Conservation (phyloP, 441 rosid species). For the Breynia disticha region DNA sequence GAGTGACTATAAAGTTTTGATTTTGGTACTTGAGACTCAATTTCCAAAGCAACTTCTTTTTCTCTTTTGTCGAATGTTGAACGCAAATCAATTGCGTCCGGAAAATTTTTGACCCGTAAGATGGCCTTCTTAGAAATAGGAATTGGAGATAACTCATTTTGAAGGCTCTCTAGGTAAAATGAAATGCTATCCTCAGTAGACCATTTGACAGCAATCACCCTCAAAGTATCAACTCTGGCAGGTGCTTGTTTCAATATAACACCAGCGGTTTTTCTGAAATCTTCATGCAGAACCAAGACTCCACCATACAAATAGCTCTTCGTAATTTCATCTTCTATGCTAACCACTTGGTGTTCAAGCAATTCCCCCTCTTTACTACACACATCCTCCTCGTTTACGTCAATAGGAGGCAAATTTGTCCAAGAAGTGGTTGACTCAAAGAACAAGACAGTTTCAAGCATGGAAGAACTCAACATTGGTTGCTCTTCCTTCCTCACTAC, state of each 20-base stretch:
- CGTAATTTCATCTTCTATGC: conserved; percentile 81
- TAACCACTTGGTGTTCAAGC: conserved; percentile 45
- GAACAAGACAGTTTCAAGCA: conserved; percentile 80
- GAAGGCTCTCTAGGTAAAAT: conserved; percentile 73
- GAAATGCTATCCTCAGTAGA: conserved; percentile 79
- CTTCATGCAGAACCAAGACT: conserved; percentile 88
- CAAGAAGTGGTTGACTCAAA: conserved; percentile 84
- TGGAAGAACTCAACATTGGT: conserved; percentile 85
- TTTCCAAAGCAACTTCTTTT: conserved; percentile 69
- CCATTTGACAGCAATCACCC: conserved; percentile 71
- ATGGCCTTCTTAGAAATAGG: conserved; percentile 87
- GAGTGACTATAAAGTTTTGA: conserved; percentile 78
- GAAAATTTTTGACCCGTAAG: conserved; percentile 49
- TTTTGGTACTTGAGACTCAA: conserved; percentile 73
- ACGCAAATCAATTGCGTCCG: conserved; percentile 68
- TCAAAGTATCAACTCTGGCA: conserved; percentile 67
- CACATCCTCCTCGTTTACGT: conserved; percentile 52
- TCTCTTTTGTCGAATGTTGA: conserved; percentile 77
- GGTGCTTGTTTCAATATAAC: conserved; percentile 92
- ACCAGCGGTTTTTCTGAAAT: conserved; percentile 96
- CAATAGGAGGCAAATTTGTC: conserved; percentile 81
- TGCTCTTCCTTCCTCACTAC: conserved; percentile 57
- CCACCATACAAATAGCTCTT: conserved; percentile 78
- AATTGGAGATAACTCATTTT: conserved; percentile 71
- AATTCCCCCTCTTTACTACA: not conserved